Conservation (phyloP, 1,284 basidiomycete species). For the Cystobasidiaceae sp. region DNA sequence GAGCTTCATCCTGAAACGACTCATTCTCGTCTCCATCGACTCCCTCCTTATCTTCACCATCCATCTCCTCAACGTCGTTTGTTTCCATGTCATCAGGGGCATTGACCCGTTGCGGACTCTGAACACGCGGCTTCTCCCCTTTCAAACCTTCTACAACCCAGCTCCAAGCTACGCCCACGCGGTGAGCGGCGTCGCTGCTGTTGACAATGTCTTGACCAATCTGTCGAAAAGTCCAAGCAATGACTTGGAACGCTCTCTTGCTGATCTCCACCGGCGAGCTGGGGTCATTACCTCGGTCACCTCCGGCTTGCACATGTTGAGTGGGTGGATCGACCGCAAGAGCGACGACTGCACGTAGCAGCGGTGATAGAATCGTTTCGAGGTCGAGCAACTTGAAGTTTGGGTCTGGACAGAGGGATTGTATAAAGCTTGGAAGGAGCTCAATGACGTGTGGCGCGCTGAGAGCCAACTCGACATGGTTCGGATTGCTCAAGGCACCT, state of each 20-base stretch:
- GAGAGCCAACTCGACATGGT: conserved; percentile 25
- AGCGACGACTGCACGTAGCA: conserved; percentile 27
- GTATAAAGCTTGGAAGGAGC: conserved; percentile 41
- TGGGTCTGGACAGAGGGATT: conserved; percentile 27
- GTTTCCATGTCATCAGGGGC: conserved; percentile 20
- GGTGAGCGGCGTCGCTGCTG: neutral
- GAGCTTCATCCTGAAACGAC: conserved; percentile 18
- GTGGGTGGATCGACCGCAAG: conserved; percentile 33
- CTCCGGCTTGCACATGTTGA: conserved; percentile 31
- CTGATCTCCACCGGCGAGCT: conserved; percentile 33
- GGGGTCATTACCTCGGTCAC: conserved; percentile 35
- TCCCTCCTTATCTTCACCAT: conserved; percentile 34
- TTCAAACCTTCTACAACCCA: conserved; percentile 35
- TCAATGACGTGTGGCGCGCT: conserved; percentile 14
- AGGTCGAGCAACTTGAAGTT: conserved; percentile 33
- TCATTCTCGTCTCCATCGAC: too few relatives aligned
- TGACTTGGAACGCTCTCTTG: conserved; percentile 37
- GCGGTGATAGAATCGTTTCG: conserved; percentile 33
- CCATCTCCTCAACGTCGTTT: neutral
- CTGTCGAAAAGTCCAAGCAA: conserved; percentile 40
- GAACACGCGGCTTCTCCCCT: conserved; percentile 31
- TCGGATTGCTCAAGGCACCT: conserved; percentile 26
- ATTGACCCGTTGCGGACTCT: neutral
- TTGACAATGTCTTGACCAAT: conserved; percentile 37
- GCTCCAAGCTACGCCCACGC: conserved; percentile 17